These are phyloP conservation scores for Xylaria multiplex DNA, from an alignment of 2,329 filamentous ascomycete genomes.

Conservation along the genomic window DNA sequence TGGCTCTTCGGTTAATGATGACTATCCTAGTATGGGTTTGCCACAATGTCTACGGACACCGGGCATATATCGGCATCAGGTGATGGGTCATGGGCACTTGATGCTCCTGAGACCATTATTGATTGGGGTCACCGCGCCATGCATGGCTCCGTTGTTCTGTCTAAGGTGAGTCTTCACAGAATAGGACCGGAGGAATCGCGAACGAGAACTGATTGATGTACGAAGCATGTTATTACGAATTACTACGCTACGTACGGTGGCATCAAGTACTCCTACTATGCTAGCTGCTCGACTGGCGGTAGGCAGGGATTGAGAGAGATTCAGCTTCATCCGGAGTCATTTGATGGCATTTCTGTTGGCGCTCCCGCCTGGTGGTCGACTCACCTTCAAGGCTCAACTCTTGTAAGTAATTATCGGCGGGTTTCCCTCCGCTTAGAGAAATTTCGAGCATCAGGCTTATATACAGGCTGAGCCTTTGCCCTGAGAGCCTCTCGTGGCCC, in stretches of 20 bases:
- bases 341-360: constrained; percentile 66
- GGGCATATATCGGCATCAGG: constrained; percentile 51
- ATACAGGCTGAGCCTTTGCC: no score
- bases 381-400: constrained; percentile 52
- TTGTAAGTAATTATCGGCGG: constrained; percentile 33
- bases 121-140: constrained; percentile 57
- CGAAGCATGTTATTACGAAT: constrained; percentile 55
- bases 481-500: not conserved
- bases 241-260: constrained; percentile 57
- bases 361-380: constrained; percentile 61
- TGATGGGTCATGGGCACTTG: constrained; percentile 53
- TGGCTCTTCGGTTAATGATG: constrained; percentile 8
- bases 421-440: not conserved
- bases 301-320: constrained; percentile 66
- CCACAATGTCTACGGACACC: constrained; percentile 56
- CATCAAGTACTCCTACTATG: constrained; percentile 62
- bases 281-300: constrained; percentile 69
- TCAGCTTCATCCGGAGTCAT: constrained; percentile 63
- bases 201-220: constrained; percentile 6
- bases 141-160: constrained; percentile 61
- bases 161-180: constrained; percentile 47
- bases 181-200: not conserved
- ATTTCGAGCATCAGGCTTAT: not conserved
- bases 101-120: constrained; percentile 49
- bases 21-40: constrained; percentile 52